Evolutionary conservation across 331 rosid species (phyloP), one percentile per base, ranked within the genome.

Genomic region (Phaseolus coccineus): DNA sequence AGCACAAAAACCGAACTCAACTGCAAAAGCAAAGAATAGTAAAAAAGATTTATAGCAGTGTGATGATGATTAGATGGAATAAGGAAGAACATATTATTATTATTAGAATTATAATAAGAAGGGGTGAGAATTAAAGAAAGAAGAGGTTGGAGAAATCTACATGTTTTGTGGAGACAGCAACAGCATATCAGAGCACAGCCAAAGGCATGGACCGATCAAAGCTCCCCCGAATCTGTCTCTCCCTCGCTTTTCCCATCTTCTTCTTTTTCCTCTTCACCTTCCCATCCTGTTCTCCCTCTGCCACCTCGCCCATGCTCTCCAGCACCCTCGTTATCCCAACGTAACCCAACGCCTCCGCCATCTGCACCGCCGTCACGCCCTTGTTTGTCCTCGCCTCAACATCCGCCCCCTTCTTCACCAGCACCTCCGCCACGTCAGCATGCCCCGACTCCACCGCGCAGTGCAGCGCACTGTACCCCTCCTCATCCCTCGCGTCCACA

Each of bases 391-490:
- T 56, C 0, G 92, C 89, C 58, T 93, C 97, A 0, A 79, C 87
- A n/a, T 91, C 88, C 1, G 81, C 95, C 33, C 95, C 95, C 52
- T 83, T 91, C 91, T 93, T 89, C 47, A 91, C 89, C 81, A 93
- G 58, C 64, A 91, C 19, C 83, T 91, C 92, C 0, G 87, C 73
- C 73, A 86, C 90, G 7, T 91, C 91, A 1, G 68, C 85, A 2
- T 93, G 85, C 1, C 94, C 97, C 0, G 92, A 77, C 80, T 93
- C 97, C 3, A 46, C 91, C 0, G 87, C 98, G 13, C 97, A 89
- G 27, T 93, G 98, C 68, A 91, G 70, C 0, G 98, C 94, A 0
- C 90, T 88, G 82, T 93, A 91, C 3, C 98, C 97, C 0, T 93
- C 93, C 57, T 86, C 89, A 28, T 90, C 98, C 70, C 76, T 85